Base-by-base conservation (phyloP, 2,329 filamentous ascomycete species). In the Pleochaeta shiraiana region DNA sequence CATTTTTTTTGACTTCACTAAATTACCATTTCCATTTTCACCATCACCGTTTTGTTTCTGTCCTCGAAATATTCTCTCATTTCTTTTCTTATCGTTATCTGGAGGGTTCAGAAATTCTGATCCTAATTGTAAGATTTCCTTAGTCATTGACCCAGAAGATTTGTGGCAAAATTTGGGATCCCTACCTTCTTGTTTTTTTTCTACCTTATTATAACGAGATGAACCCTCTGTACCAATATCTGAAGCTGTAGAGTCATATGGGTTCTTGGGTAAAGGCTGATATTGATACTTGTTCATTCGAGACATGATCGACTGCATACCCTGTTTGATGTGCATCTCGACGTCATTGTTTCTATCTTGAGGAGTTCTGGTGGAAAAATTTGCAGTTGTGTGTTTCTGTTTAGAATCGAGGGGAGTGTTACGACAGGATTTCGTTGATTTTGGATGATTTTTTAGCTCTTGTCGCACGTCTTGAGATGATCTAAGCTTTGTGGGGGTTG, bases 281-380 rank as follows among this genome's bases (percentile, higher is more conserved):
- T 63, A 63, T 16, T 63, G 60, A 30, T 63, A 63, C 30, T 63
- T 63, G 24, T 63, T 63, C 60, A 63, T 63, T 31, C 60, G 33
- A 26, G 60, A 63, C 60, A 63, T 63, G 5, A 63, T 63, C 14
- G 60, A 63, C n/a, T 63, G 60, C 60, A 63, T 63, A 16, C 60
- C 60, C 31, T 26, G 21, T n/a, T 39, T 43, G n/a, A 63, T 34
- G 16, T 63, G 60, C 11, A 37, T 45, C 30, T 63, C 60, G 9
- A 45, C 24, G 21, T 43, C 34, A 2, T 45, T 39, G 1, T 31
- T 45, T 11, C 30, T 45, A 3, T 63, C 60, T n/a, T n/a, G n/a
- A n/a, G n/a, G n/a, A n/a, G n/a, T n/a, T n/a, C n/a, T n/a, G 21
- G 37, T 7, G 14, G 3, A 30, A 31, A 57, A 19, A 57, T 21